Percentiles rank a stretch among this genome's conserved stretches.
phyloP scores from a whole-genome alignment of 106 monocot species.

The Cymbidium sinense region DNA sequence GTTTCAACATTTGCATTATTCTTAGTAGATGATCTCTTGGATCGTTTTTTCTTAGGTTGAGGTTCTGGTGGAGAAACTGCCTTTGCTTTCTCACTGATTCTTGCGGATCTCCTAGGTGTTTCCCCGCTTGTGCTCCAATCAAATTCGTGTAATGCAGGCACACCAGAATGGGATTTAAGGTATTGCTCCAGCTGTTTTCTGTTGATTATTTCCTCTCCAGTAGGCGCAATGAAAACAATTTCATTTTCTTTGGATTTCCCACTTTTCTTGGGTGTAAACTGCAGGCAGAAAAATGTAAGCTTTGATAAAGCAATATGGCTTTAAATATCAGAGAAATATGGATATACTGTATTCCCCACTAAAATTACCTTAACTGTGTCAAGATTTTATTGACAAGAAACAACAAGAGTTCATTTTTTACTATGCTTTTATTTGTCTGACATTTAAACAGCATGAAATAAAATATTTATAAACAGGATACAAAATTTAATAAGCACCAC shows the following conservation, averaged over 20 bases:
- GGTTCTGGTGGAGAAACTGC: conserved; percentile 7
- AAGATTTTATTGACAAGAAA: background rate
- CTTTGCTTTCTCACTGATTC: conserved; percentile 8
- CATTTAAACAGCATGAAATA: background rate
- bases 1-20: background rate
- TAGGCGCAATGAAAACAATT: conserved; percentile 8
- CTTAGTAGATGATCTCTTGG: background rate
- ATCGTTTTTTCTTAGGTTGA: background rate
- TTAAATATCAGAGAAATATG: no score
- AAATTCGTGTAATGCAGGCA: conserved; percentile 1
- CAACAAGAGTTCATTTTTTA: background rate
- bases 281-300: no score
- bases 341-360: no score
- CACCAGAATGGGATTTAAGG: conserved; percentile 5
- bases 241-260: background rate
- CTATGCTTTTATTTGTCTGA: background rate
- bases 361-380: background rate
- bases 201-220: background rate
- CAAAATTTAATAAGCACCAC: no score
- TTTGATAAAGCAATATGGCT: no score
- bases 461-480: no score
- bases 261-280: conserved; percentile 5
- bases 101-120: no score
- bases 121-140: conserved; percentile 10
- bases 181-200: conserved; percentile 4